These are phyloP conservation scores for Orbilia blumenaviensis DNA, from an alignment of 2,329 filamentous ascomycete genomes.

Conservation along the genomic window DNA sequence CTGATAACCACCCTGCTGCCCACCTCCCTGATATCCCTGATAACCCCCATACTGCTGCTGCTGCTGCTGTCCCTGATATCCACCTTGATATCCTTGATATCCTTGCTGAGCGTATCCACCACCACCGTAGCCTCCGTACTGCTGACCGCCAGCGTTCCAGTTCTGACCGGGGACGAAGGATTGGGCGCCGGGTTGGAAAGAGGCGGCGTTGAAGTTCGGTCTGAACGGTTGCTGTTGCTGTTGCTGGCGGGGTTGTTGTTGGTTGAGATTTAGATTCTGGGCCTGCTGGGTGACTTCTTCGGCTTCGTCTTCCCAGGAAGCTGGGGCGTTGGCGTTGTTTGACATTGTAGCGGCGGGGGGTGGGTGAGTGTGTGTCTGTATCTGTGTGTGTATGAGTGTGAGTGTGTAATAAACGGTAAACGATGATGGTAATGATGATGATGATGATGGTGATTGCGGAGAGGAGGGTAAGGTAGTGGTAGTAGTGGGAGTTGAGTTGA, in stretches of 20 bases:
- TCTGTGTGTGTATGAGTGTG: neutral
- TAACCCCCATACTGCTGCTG: conserved; percentile 68
- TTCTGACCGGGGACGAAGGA: conserved; percentile 76
- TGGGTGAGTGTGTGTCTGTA: neutral
- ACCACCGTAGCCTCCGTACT: conserved; percentile 63
- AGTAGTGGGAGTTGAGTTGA: too few relatives aligned
- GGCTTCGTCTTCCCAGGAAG: conserved; percentile 79
- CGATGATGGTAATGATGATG: neutral
- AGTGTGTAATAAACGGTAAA: too few relatives aligned
- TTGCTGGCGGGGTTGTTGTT: conserved; percentile 77
- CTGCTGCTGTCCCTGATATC: conserved; percentile 60
- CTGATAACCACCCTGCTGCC: conserved; percentile 58
- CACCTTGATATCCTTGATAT: conserved; percentile 65
- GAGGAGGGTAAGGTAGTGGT: neutral
- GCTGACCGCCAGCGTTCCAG: conserved; percentile 67
- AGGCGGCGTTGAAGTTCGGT: conserved; percentile 60
- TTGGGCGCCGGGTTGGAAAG: conserved; percentile 73
- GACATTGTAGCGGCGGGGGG: conserved; percentile 71
- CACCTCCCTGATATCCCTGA: conserved; percentile 60
- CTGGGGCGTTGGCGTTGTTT: conserved; percentile 68
- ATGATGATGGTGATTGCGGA: too few relatives aligned
- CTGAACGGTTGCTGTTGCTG: conserved; percentile 59
- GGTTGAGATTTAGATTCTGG: conserved; percentile 73
- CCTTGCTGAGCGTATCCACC: conserved; percentile 65
- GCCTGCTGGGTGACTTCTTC: conserved; percentile 82